A percentile compares a stretch with the other conserved stretches of the same genome.
These are phyloP conservation scores for Boletus barrowsii DNA, from an alignment of 768 basidiomycete genomes.

Conservation along the genomic window DNA sequence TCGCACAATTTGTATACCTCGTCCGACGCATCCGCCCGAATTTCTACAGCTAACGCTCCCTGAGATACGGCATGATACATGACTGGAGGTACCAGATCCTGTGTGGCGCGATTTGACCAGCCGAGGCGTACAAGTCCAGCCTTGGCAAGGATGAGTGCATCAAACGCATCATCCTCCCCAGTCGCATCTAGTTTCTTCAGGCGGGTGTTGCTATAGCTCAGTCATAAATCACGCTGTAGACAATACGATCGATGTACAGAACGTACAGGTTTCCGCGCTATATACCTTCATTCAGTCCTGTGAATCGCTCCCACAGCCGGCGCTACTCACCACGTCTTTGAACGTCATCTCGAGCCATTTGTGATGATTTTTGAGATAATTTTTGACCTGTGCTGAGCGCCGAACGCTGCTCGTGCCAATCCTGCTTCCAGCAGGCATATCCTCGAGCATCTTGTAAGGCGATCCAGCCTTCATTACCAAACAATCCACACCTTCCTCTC, in stretches of 20 bases:
- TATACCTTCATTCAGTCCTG: background rate
- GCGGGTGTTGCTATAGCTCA: slow-evolving; percentile 70
- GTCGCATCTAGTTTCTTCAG: slow-evolving; percentile 86
- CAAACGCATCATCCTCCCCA: slow-evolving; percentile 59
- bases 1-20: slow-evolving; percentile 59
- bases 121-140: slow-evolving; percentile 86
- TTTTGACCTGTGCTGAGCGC: slow-evolving; percentile 84
- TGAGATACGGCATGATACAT: slow-evolving; percentile 91
- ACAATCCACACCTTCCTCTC: slow-evolving; percentile 88
- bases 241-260: background rate
- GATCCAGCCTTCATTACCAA: slow-evolving; percentile 79
- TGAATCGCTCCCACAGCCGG: background rate
- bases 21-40: slow-evolving; percentile 63
- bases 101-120: slow-evolving; percentile 69
- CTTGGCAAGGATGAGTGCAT: slow-evolving; percentile 89
- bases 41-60: slow-evolving; percentile 87
- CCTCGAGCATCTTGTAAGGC: slow-evolving; percentile 68
- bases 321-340: slow-evolving; percentile 75
- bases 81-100: slow-evolving; percentile 69
- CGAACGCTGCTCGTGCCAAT: slow-evolving; percentile 97
- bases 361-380: slow-evolving; percentile 57
- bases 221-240: slow-evolving; percentile 5
- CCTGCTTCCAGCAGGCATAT: slow-evolving; percentile 82
- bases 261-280: slow-evolving; percentile 87
- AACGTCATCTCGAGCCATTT: slow-evolving; percentile 54